A percentile compares a stretch with the other conserved stretches of the same genome.
phyloP scores from a whole-genome alignment of 2,329 filamentous ascomycete species.

The Magnaporthales sp. region DNA sequence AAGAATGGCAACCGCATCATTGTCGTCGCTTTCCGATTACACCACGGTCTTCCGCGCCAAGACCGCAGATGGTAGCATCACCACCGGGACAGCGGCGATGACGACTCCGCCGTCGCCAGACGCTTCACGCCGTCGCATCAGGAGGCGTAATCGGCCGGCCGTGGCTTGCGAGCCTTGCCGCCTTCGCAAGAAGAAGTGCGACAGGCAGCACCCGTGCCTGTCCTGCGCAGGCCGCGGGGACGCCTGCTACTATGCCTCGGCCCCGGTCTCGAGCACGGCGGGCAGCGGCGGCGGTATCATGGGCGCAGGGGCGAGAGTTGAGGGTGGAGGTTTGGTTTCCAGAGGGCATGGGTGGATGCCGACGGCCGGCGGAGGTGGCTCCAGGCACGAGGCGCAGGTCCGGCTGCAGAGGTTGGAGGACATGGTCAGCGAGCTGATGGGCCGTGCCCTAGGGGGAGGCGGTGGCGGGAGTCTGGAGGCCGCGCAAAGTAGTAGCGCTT shows the following conservation, averaged over 20 bases:
- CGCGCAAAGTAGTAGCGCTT: background rate
- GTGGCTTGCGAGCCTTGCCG: slow-evolving; percentile 43
- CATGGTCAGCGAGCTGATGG: slow-evolving; percentile 49
- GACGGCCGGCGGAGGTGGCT: too few species aligned
- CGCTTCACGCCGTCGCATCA: slow-evolving; percentile 14
- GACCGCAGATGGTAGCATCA: too few species aligned
- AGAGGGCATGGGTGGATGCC: background rate
- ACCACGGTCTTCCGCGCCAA: slow-evolving; percentile 14
- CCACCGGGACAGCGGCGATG: background rate
- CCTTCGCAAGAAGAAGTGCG: slow-evolving; percentile 47
- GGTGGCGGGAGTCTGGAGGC: background rate
- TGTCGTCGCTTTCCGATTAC: slow-evolving; percentile 6
- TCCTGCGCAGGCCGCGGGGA: slow-evolving; percentile 44
- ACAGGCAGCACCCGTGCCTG: slow-evolving; percentile 40
- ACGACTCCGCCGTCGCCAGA: background rate
- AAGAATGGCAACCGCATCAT: background rate
- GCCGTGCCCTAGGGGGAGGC: slow-evolving; percentile 13
- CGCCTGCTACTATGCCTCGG: slow-evolving; percentile 40
- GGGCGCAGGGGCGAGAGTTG: background rate
- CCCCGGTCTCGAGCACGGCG: slow-evolving; percentile 9
- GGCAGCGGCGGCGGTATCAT: background rate
- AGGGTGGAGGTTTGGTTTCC: slow-evolving; percentile 26
- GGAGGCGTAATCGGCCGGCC: slow-evolving; percentile 30
- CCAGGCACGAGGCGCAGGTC: slow-evolving; percentile 21
- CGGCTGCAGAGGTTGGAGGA: slow-evolving; percentile 46